phyloP scores from a whole-genome alignment of 306 rosid genomes.

The Pyrus bretschneideri region DNA sequence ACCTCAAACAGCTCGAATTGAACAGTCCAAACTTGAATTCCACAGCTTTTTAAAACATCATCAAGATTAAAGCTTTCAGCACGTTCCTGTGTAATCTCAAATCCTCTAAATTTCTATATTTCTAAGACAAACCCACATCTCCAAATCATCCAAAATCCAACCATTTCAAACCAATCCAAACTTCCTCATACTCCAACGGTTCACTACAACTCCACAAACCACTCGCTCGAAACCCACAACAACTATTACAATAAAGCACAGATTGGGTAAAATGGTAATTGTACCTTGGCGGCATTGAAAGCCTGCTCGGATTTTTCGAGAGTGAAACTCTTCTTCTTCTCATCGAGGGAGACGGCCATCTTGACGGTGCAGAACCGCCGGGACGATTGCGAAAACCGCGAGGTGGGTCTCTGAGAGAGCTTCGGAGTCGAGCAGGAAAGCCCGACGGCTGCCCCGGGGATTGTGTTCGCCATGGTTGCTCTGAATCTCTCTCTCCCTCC shows the following conservation, averaged over 20 bases:
- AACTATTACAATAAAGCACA: background rate
- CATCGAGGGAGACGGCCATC: conserved; percentile 73
- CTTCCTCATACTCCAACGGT: background rate
- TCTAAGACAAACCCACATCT: background rate
- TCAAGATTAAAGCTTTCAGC: background rate
- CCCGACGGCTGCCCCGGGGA: conserved; percentile 33
- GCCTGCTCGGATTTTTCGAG: conserved; percentile 84
- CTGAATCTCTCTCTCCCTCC: background rate
- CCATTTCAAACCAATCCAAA: background rate
- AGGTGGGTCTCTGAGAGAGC: conserved; percentile 22
- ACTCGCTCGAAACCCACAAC: background rate
- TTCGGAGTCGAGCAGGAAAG: conserved; percentile 28
- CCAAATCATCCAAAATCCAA: background rate
- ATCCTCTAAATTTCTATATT: background rate
- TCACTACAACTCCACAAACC: background rate
- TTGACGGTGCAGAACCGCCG: conserved; percentile 26
- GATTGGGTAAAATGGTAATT: background rate
- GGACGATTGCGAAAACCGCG: conserved; percentile 14
- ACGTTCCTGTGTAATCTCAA: background rate
- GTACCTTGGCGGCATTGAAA: conserved; percentile 81
- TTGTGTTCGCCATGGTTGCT: conserved; percentile 38
- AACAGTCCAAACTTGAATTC: background rate
- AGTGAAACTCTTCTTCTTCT: conserved; percentile 53
- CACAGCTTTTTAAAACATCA: background rate
- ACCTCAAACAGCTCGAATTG: background rate